Base-by-base conservation (phyloP, 73 alveolate species). In the Halteria grandinella region DNA sequence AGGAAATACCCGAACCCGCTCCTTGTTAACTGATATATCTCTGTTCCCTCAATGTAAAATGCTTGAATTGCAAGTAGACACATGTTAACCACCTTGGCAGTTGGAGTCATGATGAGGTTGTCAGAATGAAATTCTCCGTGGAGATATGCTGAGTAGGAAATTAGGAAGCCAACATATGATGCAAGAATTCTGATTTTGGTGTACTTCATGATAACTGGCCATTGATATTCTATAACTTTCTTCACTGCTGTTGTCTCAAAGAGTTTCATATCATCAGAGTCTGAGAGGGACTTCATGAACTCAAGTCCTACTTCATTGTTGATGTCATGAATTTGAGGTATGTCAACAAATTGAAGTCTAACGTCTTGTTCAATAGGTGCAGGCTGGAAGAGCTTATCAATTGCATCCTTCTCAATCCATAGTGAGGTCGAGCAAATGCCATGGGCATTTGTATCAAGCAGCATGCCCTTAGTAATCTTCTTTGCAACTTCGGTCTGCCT, bases 171-270 rank as follows among this genome's bases (percentile, higher is more conserved):
- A 3, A 59, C 0, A 57, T 34, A 75, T 0, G 87, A 79, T n/a
- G 59, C 8, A 25, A 75, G 59, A 8, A 75, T 54, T 32, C 54
- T 39, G 17, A 1, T 1, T 12, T 44, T n/a, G 12, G 59, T 75
- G 45, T 40, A 44, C 12, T 44, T 0, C 70, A 36, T 52, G 0
- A 51, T 47, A 12, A 75, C 36, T 0, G 79, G 79, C 87, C 87
- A 75, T 75, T 47, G 55, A 47, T 31, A 75, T 34, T 75, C 79
- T 27, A 75, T 66, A 18, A 66, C 37, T 66, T 41, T 47, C 66
- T 45, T 66, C 8, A 66, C 52, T n/a, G 53, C 63, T 10, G 29
- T 47, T 21, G 80, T 44, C 10, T 66, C 80, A 43, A 66, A 66
- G 5, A 66, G 31, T 44, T 40, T 66, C 66, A 66, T 66, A 25